Conservation (phyloP, 1,284 basidiomycete genomes). For the Uromyces viciae-fabae region DNA sequence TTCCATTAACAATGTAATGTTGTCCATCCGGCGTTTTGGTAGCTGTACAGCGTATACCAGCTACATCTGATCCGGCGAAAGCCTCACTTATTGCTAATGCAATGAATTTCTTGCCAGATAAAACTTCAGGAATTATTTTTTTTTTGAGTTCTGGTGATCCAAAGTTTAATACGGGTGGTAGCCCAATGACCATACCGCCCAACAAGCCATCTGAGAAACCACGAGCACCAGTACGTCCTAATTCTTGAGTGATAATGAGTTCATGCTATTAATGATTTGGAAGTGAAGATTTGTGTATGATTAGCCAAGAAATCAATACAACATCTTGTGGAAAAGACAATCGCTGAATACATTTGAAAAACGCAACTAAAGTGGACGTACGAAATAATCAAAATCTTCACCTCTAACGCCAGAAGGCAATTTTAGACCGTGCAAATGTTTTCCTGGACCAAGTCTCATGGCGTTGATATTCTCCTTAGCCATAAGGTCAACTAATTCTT, state of each 20-base stretch:
- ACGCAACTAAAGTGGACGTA: conserved; percentile 46
- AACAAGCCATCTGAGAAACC: conserved; percentile 76
- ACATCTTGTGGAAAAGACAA: too few species aligned
- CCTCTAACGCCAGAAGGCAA: conserved; percentile 77
- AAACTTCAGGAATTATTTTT: conserved; percentile 72
- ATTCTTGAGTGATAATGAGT: conserved; percentile 82
- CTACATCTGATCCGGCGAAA: conserved; percentile 85
- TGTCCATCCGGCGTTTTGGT: conserved; percentile 75
- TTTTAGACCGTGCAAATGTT: conserved; percentile 73
- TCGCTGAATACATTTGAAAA: not conserved
- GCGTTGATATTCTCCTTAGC: conserved; percentile 65
- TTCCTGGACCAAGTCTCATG: conserved; percentile 77
- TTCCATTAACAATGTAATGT: conserved; percentile 77
- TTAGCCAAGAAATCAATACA: too few species aligned
- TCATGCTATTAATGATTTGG: conserved; percentile 52
- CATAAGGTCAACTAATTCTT: conserved; percentile 55
- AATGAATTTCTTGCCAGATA: conserved; percentile 75
- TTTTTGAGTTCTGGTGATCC: conserved; percentile 72
- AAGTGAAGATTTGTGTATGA: too few species aligned
- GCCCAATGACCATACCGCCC: conserved; percentile 70
- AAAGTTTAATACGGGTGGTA: conserved; percentile 73
- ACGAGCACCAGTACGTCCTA: conserved; percentile 71
- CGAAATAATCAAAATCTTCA: conserved; percentile 78
- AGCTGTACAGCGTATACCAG: conserved; percentile 71
- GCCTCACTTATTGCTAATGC: conserved; percentile 83